Percentiles rank a stretch among this genome's conserved stretches.
phyloP scores from a whole-genome alignment of 768 basidiomycete genomes.

The Serpula lacrymans region DNA sequence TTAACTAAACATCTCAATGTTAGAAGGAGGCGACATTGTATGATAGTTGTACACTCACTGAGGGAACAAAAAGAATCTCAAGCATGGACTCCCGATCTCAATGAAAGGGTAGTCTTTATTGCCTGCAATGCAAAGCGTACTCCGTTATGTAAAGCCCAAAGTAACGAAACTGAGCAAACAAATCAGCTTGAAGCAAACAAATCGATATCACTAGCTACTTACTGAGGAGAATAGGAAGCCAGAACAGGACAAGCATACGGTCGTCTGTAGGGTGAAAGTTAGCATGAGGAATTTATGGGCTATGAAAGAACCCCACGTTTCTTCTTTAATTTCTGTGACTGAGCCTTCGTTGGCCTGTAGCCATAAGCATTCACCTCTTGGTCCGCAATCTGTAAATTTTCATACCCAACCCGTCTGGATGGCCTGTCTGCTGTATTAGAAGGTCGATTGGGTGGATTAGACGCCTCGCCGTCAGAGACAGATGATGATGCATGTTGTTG shows the following conservation, averaged over 20 bases:
- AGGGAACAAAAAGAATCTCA: slow-evolving; percentile 15
- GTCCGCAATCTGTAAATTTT: slow-evolving; percentile 48
- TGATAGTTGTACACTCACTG: no score
- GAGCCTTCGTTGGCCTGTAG: slow-evolving; percentile 52
- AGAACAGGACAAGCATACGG: slow-evolving; percentile 81
- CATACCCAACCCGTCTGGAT: slow-evolving; percentile 45
- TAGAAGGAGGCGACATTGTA: no score
- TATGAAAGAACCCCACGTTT: slow-evolving; percentile 52
- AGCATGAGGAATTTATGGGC: neutral
- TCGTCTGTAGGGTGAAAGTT: slow-evolving; percentile 51
- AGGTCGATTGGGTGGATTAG: slow-evolving; percentile 18
- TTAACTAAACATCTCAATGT: no score
- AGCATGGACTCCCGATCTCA: slow-evolving; percentile 39
- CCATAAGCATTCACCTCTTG: slow-evolving; percentile 68
- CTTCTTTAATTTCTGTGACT: slow-evolving; percentile 48
- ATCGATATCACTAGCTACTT: slow-evolving; percentile 30
- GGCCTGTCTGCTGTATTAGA: slow-evolving; percentile 28
- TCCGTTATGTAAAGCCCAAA: slow-evolving; percentile 59
- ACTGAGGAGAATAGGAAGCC: slow-evolving; percentile 83
- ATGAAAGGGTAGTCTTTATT: slow-evolving; percentile 44
- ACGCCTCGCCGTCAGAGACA: slow-evolving; percentile 10
- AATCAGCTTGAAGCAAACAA: slow-evolving; percentile 6
- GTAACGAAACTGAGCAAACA: slow-evolving; percentile 45
- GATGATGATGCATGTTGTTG: no score
- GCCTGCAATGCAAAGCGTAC: slow-evolving; percentile 49